A percentile compares a stretch with the other conserved stretches of the same genome.
phyloP scores from a whole-genome alignment of 108 stramenopile genomes.

The Nannochloropsis granulata region DNA sequence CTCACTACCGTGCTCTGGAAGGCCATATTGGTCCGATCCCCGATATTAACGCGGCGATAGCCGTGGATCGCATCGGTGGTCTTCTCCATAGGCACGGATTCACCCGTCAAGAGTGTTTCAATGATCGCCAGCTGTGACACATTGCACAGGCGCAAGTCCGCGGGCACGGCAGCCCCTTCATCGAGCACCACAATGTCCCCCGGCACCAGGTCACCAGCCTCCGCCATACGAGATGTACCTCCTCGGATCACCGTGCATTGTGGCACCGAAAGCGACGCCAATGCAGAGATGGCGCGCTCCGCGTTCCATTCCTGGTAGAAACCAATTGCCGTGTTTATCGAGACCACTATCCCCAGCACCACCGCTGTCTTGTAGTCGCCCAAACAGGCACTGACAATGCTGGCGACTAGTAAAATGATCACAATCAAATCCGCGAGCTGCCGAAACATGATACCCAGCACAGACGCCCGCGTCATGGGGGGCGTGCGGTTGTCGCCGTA shows the following conservation, averaged over 20 bases:
- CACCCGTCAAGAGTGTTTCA: slow-evolving; percentile 49
- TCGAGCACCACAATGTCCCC: slow-evolving; percentile 76
- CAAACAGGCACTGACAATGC: neutral
- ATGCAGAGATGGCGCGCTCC: slow-evolving; percentile 3
- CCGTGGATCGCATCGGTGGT: slow-evolving; percentile 21
- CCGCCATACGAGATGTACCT: neutral
- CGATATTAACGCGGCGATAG: neutral
- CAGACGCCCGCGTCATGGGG: neutral
- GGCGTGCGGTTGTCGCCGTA: neutral
- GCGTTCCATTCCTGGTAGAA: slow-evolving; percentile 14
- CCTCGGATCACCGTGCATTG: neutral
- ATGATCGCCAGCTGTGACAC: neutral
- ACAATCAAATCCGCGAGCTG: neutral
- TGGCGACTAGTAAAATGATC: neutral
- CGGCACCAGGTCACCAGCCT: slow-evolving; percentile 57
- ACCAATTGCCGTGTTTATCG: neutral
- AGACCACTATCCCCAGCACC: neutral
- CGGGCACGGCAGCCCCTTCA: slow-evolving; percentile 86
- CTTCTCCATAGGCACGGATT: slow-evolving; percentile 36
- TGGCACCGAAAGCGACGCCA: neutral
- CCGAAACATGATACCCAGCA: neutral
- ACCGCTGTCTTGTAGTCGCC: neutral
- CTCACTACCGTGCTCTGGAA: slow-evolving; percentile 10
- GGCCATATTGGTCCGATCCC: neutral
- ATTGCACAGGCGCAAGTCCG: slow-evolving; percentile 45